Conservation (phyloP, 1,284 basidiomycete genomes). For the Athelia sp. region DNA sequence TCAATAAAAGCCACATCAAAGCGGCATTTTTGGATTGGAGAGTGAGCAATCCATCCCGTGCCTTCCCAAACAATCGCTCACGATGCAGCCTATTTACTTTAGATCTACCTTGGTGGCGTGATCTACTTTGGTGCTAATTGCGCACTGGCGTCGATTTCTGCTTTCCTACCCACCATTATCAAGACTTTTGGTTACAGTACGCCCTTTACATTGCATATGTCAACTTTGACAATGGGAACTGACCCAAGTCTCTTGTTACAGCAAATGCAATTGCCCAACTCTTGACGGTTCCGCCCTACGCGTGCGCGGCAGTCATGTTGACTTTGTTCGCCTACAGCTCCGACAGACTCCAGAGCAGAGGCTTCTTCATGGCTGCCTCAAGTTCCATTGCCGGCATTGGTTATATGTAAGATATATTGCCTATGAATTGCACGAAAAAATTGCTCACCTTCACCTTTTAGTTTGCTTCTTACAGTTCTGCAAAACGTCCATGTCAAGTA, state of each 20-base stretch:
- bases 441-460: conserved; percentile 16
- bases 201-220: conserved; percentile 8
- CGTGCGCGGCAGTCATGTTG: conserved; percentile 65
- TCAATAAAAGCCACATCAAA: conserved; percentile 62
- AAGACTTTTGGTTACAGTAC: conserved; percentile 61
- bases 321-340: conserved; percentile 61
- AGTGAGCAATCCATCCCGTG: no score
- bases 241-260: conserved; percentile 12
- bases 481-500: conserved; percentile 51
- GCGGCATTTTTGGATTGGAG: conserved; percentile 72
- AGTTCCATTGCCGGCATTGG: conserved; percentile 55
- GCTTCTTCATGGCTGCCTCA: conserved; percentile 47
- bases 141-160: conserved; percentile 73
- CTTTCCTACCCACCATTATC: conserved; percentile 84
- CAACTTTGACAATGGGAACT: not conserved
- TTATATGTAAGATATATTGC: conserved; percentile 49
- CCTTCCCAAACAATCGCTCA: no score
- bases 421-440: conserved; percentile 2
- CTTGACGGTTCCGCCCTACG: conserved; percentile 81
- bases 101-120: conserved; percentile 62
- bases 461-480: conserved; percentile 44
- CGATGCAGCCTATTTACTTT: not conserved
- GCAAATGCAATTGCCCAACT: conserved; percentile 56
- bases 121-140: conserved; percentile 79
- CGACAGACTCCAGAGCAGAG: conserved; percentile 70